Base-by-base conservation (phyloP, 805 yeast genomes). In the Millerago galiae region DNA sequence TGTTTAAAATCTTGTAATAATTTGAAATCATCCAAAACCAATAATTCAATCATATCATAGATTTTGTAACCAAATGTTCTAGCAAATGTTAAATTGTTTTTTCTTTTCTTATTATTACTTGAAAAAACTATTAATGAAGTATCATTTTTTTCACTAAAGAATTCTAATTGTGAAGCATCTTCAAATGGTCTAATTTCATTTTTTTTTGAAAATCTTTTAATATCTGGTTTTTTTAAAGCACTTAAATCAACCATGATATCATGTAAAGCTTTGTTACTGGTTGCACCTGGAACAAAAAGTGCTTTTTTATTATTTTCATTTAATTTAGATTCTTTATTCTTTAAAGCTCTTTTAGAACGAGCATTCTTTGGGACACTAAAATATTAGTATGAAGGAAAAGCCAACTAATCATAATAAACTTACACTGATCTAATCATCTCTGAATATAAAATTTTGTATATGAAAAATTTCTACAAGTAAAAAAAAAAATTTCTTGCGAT, bases 61-160 rank as follows among this genome's bases (percentile, higher is more conserved):
- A 93, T 67, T 62, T 88, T 85, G 66, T 78, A 85, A 60, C 89
- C 88, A 71, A 93, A 93, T 37, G 95, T 88, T 60, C 99, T 77
- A 27, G 82, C 71, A 64, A 90, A 91, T 2, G 93, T 86, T 55
- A 93, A 69, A 51, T 87, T 88, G 64, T 91, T 87, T 47, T 95
- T 96, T 62, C 99, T 77, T 70, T 93, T 93, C 63, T 93, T 93
- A 60, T 86, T 87, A 64, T 77, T 77, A 16, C 87, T 72, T 8
- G 88, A 74, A 40, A 90, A 71, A 12, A 93, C 95, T 57, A 93
- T 61, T 44, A 93, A 67, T 2, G 98, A 88, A 35, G 84, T 63
- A 63, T 93, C 99, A 62, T 93, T 93, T 72, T 93, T 93, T 63
- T 91, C 96, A 53, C 95, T 75, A 65, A 93, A 87, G 58, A 93